phyloP scores from a whole-genome alignment of 176 grass and related monocot species.

The Zizania latifolia region DNA sequence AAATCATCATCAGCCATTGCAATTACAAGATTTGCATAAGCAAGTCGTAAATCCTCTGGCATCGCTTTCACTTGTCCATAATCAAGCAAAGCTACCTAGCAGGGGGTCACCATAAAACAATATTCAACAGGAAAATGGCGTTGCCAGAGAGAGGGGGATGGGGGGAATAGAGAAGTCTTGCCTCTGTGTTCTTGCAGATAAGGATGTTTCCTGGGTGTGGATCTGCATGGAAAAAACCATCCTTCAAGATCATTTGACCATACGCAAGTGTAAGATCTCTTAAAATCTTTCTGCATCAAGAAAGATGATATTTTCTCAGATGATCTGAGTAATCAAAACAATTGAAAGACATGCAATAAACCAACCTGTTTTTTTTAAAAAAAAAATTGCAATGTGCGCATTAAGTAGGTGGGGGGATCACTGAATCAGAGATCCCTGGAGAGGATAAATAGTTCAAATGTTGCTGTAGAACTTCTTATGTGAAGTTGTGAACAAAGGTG shows the following conservation, averaged over 20 bases:
- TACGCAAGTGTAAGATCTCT: slow-evolving; percentile 91
- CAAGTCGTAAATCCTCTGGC: slow-evolving; percentile 75
- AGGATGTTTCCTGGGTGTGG: slow-evolving; percentile 99
- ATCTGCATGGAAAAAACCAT: slow-evolving; percentile 98
- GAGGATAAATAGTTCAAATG: background rate
- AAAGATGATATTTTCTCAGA: slow-evolving; percentile 12
- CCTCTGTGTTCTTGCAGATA: slow-evolving; percentile 84
- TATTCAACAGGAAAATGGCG: slow-evolving; percentile 12
- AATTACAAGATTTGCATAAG: slow-evolving; percentile 96
- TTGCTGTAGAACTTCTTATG: background rate
- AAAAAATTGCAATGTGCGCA: background rate
- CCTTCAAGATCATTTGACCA: slow-evolving; percentile 99
- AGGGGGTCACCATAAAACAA: slow-evolving; percentile 16
- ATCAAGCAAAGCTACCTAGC: slow-evolving; percentile 95
- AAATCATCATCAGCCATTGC: slow-evolving; percentile 82
- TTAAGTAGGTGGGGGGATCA: background rate
- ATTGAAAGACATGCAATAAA: background rate
- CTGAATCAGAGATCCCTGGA: background rate
- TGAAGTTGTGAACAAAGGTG: too few species aligned
- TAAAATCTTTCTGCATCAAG: slow-evolving; percentile 87
- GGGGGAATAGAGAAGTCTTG: slow-evolving; percentile 34
- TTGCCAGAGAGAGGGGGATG: background rate
- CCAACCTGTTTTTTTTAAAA: background rate
- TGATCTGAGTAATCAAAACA: background rate
- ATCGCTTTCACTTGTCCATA: slow-evolving; percentile 99